A percentile compares a stretch with the other conserved stretches of the same genome.
Evolutionary conservation across 768 basidiomycete genomes (phyloP).

Genomic region (Suillus variegatus): DNA sequence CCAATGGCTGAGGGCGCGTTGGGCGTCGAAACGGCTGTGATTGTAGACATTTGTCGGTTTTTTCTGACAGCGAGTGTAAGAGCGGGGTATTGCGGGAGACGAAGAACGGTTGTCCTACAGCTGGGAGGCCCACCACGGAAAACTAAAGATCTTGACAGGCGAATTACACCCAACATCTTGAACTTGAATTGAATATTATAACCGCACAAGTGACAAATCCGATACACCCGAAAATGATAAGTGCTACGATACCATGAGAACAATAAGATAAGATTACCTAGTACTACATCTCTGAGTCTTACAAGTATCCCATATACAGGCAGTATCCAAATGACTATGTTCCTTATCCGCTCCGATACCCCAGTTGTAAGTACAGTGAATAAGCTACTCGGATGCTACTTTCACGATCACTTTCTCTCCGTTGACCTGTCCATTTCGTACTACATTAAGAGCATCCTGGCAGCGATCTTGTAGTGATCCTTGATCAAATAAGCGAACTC

Average conservation of each 20-base stretch:
- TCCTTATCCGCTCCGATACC: no score
- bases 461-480: constrained; percentile 44
- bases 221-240: background rate
- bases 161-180: background rate
- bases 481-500: constrained; percentile 41
- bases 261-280: background rate
- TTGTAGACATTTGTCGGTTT: constrained; percentile 8
- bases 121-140: background rate
- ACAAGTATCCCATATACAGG: no score
- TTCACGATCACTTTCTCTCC: constrained; percentile 53
- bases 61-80: background rate
- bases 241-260: background rate
- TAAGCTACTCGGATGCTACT: constrained; percentile 15
- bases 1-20: constrained; percentile 75
- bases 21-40: constrained; percentile 2
- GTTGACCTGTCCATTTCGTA: constrained; percentile 49
- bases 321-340: no score
- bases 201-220: background rate
- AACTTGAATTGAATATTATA: background rate
- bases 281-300: background rate
- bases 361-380: no score
- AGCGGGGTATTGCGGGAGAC: background rate
- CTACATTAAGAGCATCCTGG: constrained; percentile 41
- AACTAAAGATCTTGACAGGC: background rate
- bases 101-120: background rate